Base-by-base conservation (phyloP, 805 yeast species). In the Candida sakaeoensis region DNA sequence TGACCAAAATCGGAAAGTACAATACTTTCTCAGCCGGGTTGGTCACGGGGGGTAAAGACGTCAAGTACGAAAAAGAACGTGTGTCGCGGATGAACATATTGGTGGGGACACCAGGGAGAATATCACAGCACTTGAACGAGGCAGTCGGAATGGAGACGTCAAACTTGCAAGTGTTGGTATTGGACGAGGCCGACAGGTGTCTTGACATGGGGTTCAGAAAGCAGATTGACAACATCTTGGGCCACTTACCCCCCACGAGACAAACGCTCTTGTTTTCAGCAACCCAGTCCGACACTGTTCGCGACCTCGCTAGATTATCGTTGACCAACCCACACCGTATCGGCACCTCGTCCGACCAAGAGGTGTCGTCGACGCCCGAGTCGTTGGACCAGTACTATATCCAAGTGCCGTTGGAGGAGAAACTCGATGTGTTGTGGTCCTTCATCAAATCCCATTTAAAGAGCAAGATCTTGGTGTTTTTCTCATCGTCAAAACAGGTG, bases 131-230 rank as follows among this genome's bases (percentile, higher is more conserved):
- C 57, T 74, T 89, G 77, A 95, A 90, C 57, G 95, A 90, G 57
- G 80, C 95, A 6, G 82, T 83, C 1, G 88, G 88, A 1, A 74
- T 89, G 58, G 90, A 83, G 51, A 65, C 83, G 8, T 68, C 80
- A 16, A 86, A 85, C 54, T 63, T 89, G 45, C 91, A 89, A 60
- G 75, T 83, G 55, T 63, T 89, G 33, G 89, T 89, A 2, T 61
- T 89, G 38, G 97, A 89, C 60, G 97, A 89, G 60, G 96, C 96
- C 0, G 97, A 89, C 56, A 70, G 96, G 49, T 86, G 93, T 52
- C 66, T 89, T 51, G 97, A 89, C 61, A 86, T 90, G 95, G 96
- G 96, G 6, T 89, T 89, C 71, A 81, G 80, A 55, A 78, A 77
- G 51, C 84, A 93, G 32, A 63, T 89, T 45, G 96, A 90, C 57